Conservation (phyloP, 352 stramenopile species). For the Pythium sukuiense region DNA sequence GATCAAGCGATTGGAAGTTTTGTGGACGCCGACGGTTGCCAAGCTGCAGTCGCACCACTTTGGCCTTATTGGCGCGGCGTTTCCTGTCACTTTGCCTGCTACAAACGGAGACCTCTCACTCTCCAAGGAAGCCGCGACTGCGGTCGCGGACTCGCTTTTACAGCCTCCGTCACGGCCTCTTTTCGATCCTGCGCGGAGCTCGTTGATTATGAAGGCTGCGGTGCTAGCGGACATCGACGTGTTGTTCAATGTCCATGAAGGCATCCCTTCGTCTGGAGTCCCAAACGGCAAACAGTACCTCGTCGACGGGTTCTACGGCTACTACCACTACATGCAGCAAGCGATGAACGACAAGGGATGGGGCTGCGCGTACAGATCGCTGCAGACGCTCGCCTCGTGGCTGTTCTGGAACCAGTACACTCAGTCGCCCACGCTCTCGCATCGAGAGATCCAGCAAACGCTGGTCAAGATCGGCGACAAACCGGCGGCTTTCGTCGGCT, state of each 20-base stretch:
- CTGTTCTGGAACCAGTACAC: constrained; percentile 72
- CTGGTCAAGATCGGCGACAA: constrained; percentile 86
- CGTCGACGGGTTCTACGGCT: constrained; percentile 77
- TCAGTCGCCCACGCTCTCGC: constrained; percentile 38
- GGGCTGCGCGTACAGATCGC: constrained; percentile 86
- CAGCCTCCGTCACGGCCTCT: constrained; percentile 45
- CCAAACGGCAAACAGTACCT: constrained; percentile 41
- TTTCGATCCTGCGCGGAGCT: constrained; percentile 41
- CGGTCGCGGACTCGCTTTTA: constrained; percentile 30
- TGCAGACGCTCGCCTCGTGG: constrained; percentile 87
- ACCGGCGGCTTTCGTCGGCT: constrained; percentile 58
- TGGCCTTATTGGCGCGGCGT: constrained; percentile 42
- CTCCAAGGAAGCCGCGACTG: neutral
- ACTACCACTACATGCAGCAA: constrained; percentile 88
- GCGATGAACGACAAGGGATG: constrained; percentile 84
- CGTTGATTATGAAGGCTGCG: constrained; percentile 37
- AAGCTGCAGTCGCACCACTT: constrained; percentile 45
- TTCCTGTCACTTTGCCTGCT: constrained; percentile 42
- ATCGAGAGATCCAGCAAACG: constrained; percentile 73
- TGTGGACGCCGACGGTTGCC: neutral
- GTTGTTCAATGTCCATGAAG: constrained; percentile 73
- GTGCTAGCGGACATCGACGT: constrained; percentile 42
- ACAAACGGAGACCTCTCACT: neutral
- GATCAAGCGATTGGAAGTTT: neutral
- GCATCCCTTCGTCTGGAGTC: constrained; percentile 43